Conservation (phyloP, 1,139 yeast species). For the Blastobotrys arbuscula region DNA sequence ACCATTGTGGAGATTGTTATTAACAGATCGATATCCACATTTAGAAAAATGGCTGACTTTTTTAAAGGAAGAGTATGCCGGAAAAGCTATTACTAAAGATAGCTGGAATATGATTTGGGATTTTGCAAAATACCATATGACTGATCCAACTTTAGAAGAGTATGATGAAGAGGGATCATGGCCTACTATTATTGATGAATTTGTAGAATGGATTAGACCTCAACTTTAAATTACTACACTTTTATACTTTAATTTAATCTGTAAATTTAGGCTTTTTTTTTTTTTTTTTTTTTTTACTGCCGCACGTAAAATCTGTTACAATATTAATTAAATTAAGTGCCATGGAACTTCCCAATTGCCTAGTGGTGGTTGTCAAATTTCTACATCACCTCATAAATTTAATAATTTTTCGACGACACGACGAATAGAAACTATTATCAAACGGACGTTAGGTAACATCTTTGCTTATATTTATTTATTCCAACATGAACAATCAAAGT, state of each 20-base stretch:
- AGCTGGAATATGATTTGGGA: slow-evolving; percentile 80
- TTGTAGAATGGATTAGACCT: slow-evolving; percentile 47
- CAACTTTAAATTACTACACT: background rate
- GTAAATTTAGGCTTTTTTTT: background rate
- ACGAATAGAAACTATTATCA: background rate
- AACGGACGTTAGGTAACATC: too few relatives aligned
- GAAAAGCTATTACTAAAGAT: slow-evolving; percentile 54
- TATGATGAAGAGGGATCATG: slow-evolving; percentile 81
- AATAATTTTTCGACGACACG: too few relatives aligned
- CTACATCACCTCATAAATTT: too few relatives aligned
- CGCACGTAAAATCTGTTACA: too few relatives aligned
- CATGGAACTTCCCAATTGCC: too few relatives aligned
- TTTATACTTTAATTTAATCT: background rate
- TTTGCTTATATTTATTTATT: background rate
- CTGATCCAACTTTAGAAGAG: slow-evolving; percentile 46
- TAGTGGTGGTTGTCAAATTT: too few relatives aligned
- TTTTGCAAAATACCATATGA: slow-evolving; percentile 51
- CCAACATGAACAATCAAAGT: background rate
- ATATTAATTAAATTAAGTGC: too few relatives aligned
- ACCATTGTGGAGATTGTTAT: slow-evolving; percentile 72
- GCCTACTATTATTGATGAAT: slow-evolving; percentile 88
- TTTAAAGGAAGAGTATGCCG: slow-evolving; percentile 36
- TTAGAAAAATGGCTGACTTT: slow-evolving; percentile 52
- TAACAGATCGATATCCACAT: slow-evolving; percentile 36
- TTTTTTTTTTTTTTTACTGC: too few relatives aligned